A percentile compares a stretch with the other conserved stretches of the same genome.
Conservation (phyloP, 345 rosid species). For the Moringa oleifera region DNA sequence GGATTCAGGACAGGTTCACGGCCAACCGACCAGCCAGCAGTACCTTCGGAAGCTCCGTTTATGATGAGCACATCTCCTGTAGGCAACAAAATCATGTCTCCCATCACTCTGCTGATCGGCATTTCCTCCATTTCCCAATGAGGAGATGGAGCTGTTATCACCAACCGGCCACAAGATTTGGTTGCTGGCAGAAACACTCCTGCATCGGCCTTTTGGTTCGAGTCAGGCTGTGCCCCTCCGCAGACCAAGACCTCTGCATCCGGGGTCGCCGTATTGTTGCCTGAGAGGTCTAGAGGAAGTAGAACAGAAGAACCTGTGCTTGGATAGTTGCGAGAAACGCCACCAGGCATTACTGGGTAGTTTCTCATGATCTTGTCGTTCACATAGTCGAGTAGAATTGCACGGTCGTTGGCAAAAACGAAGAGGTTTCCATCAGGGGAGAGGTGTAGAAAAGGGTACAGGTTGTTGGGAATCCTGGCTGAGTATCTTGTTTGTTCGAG, state of each 20-base stretch:
- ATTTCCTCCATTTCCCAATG: constrained; percentile 33
- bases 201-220: constrained; percentile 11
- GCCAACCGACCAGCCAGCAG: constrained; percentile 17
- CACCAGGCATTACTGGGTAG: constrained; percentile 45
- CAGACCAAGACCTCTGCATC: constrained; percentile 31
- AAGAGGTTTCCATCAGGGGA: constrained; percentile 41
- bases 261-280: background rate
- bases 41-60: constrained; percentile 33
- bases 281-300: constrained; percentile 21
- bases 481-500: constrained; percentile 23
- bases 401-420: constrained; percentile 43
- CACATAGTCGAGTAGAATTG: constrained; percentile 35
- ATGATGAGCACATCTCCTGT: constrained; percentile 35
- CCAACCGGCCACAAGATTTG: constrained; percentile 19
- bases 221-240: constrained; percentile 30
- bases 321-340: constrained; percentile 45
- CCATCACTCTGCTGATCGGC: constrained; percentile 42
- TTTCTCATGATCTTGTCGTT: constrained; percentile 24
- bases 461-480: constrained; percentile 15
- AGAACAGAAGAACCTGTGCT: constrained; percentile 51
- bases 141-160: constrained; percentile 10
- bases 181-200: constrained; percentile 10
- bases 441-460: constrained; percentile 27
- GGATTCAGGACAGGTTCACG: constrained; percentile 18
- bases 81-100: constrained; percentile 41